Conservation (phyloP, 2,329 filamentous ascomycete genomes). For the Arthrobotrys sphaeroides region DNA sequence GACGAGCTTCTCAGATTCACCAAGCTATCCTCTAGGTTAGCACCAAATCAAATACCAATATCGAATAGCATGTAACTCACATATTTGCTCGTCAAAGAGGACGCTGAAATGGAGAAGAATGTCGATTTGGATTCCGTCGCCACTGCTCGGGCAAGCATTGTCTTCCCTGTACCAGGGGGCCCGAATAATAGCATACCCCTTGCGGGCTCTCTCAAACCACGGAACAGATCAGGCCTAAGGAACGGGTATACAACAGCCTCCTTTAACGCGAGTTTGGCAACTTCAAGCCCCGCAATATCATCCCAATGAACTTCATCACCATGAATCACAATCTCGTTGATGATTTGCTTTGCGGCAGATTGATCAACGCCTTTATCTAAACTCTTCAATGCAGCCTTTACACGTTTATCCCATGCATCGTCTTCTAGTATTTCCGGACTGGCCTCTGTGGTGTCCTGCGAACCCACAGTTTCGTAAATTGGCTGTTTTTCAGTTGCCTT, state of each 20-base stretch:
- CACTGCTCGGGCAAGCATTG: slow-evolving; percentile 93
- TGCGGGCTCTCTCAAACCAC: slow-evolving; percentile 91
- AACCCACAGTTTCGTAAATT: slow-evolving; percentile 57
- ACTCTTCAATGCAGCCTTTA: slow-evolving; percentile 75
- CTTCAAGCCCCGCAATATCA: slow-evolving; percentile 88
- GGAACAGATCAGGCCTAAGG: slow-evolving; percentile 91
- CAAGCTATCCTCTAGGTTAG: slow-evolving; percentile 65
- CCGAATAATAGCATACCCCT: slow-evolving; percentile 96
- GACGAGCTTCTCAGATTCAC: slow-evolving; percentile 95
- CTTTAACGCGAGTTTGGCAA: slow-evolving; percentile 89
- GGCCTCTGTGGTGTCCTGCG: slow-evolving; percentile 63
- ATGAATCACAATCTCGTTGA: slow-evolving; percentile 94
- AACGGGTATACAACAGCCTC: slow-evolving; percentile 98
- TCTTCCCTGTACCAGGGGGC: slow-evolving; percentile 97
- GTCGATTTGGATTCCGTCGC: slow-evolving; percentile 94
- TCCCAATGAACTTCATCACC: slow-evolving; percentile 95
- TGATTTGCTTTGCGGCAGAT: slow-evolving; percentile 83
- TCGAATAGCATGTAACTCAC: slow-evolving; percentile 31
- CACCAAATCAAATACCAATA: not conserved
- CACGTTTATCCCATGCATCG: slow-evolving; percentile 68
- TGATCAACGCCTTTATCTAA: slow-evolving; percentile 84
- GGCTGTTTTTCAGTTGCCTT: slow-evolving; percentile 33
- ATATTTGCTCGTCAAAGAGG: slow-evolving; percentile 93
- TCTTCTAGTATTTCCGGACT: slow-evolving; percentile 61
- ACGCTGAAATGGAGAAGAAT: slow-evolving; percentile 96